These are phyloP conservation scores for Castanea crenata DNA, from an alignment of 306 rosid genomes.

Conservation along the genomic window DNA sequence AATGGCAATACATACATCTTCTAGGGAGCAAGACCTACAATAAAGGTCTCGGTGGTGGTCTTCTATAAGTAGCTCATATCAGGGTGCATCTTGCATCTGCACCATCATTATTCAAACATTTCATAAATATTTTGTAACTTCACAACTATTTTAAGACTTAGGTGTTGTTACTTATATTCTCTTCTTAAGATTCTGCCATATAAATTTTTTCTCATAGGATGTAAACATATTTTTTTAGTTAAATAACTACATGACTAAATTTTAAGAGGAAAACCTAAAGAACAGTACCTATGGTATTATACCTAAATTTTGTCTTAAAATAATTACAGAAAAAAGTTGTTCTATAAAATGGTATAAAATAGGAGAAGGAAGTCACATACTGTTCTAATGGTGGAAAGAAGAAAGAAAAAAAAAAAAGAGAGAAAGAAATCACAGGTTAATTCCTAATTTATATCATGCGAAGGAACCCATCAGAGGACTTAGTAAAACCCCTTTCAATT, in stretches of 20 bases:
- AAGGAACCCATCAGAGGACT: neutral
- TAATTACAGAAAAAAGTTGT: neutral
- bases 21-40: conserved; percentile 55
- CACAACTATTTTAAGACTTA: neutral
- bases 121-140: neutral
- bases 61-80: too few species aligned
- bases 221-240: too few species aligned
- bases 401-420: neutral
- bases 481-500: too few species aligned
- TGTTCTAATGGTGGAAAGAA: neutral
- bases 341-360: too few species aligned
- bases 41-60: neutral
- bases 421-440: neutral
- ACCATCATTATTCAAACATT: neutral
- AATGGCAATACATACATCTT: conserved; percentile 22
- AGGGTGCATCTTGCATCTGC: neutral
- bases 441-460: neutral
- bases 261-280: too few species aligned
- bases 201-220: too few species aligned
- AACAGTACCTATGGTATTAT: too few species aligned
- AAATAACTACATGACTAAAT: too few species aligned
- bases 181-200: too few species aligned
- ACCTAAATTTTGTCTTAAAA: too few species aligned
- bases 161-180: neutral
- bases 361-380: neutral